Evolutionary conservation across 768 basidiomycete genomes (phyloP).

Genomic region (Suillus clintonianus): DNA sequence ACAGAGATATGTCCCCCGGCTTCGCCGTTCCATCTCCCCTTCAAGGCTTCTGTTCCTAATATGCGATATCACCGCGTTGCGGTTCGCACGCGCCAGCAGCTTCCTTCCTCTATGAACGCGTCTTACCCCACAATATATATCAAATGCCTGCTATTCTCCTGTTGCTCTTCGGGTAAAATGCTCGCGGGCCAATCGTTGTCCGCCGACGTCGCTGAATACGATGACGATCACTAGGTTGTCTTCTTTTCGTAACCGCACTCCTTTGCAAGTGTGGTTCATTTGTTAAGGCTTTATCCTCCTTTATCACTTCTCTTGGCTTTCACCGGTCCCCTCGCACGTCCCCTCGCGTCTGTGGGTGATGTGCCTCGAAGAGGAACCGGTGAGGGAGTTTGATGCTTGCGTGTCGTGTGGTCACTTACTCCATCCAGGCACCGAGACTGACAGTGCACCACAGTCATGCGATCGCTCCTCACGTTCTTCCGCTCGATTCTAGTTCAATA

Average conservation of each 20-base stretch:
- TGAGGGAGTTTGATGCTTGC: not conserved
- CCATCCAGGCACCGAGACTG: conserved; percentile 6
- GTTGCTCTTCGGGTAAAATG: not conserved
- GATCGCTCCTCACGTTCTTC: not conserved
- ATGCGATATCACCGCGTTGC: conserved; percentile 18
- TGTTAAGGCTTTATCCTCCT: not conserved
- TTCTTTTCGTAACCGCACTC: not conserved
- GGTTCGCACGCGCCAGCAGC: conserved; percentile 6
- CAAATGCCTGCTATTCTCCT: not conserved
- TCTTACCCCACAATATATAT: conserved; percentile 2
- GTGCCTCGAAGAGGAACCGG: not conserved
- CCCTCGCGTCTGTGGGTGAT: not conserved
- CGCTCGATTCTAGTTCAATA: not conserved
- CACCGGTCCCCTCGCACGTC: not conserved
- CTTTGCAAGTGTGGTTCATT: not conserved
- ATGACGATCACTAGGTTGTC: not conserved
- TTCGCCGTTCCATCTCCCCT: conserved; percentile 21
- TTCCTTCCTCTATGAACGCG: conserved; percentile 1
- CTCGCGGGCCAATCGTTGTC: not conserved
- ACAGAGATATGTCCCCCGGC: conserved; percentile 4
- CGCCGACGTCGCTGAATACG: not conserved
- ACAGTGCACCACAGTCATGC: not conserved
- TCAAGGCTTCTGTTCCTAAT: conserved; percentile 20
- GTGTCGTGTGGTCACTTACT: not conserved
- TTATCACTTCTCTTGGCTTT: not conserved